phyloP scores from a whole-genome alignment of 257 asterid species.

The Paraleonurus japonicus region DNA sequence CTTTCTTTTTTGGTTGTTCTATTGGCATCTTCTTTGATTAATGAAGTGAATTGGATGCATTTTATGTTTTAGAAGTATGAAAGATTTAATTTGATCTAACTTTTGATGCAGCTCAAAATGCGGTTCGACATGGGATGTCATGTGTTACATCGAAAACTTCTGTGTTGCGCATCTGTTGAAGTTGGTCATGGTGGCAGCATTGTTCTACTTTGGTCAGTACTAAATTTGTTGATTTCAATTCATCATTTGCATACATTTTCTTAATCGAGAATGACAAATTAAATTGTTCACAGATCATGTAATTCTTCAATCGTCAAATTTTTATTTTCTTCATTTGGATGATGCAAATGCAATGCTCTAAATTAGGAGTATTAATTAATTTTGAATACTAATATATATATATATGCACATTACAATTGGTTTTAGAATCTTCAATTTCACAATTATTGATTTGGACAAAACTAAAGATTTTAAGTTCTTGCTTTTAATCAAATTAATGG shows the following conservation, averaged over 20 bases:
- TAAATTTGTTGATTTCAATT: neutral
- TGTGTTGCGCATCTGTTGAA: slow-evolving; percentile 61
- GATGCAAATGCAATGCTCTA: neutral
- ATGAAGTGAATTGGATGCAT: neutral
- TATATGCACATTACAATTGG: neutral
- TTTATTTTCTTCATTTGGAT: neutral
- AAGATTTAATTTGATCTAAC: neutral
- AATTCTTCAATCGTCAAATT: neutral
- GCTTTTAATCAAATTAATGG: neutral
- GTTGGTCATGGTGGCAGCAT: slow-evolving; percentile 46
- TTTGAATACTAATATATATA: neutral
- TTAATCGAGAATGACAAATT: neutral
- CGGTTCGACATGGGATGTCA: slow-evolving; percentile 64
- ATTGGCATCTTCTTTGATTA: neutral
- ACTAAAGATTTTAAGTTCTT: neutral
- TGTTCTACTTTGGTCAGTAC: slow-evolving; percentile 56
- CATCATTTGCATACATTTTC: neutral
- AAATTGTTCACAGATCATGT: neutral
- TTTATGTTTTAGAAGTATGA: neutral
- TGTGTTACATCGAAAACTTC: slow-evolving; percentile 70
- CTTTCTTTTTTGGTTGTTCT: neutral
- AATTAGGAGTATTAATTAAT: neutral
- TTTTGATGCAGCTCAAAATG: slow-evolving; percentile 49
- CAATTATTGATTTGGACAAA: neutral
- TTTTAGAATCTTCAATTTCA: neutral